phyloP scores from a whole-genome alignment of 257 asterid species.

The Agastache rugosa region DNA sequence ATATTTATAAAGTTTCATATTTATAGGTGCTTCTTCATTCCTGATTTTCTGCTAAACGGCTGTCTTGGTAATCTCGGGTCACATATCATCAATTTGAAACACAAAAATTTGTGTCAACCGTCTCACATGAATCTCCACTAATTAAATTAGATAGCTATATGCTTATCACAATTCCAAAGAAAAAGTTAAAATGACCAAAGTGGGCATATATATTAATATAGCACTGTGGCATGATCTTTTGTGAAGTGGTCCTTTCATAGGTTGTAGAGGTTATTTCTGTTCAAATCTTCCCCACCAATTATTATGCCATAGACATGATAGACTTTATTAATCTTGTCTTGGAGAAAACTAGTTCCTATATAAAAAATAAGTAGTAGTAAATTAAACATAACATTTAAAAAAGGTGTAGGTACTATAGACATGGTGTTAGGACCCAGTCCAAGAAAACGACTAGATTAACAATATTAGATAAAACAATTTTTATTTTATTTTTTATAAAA shows the following conservation, averaged over 20 bases:
- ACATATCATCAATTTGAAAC: no score
- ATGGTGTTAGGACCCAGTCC: neutral
- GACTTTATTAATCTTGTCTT: neutral
- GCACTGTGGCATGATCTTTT: neutral
- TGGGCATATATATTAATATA: neutral
- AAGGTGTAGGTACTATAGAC: neutral
- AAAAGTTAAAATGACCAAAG: constrained; percentile 5
- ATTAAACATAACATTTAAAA: neutral
- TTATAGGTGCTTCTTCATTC: no score
- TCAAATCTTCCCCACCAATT: neutral
- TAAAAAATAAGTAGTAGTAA: neutral
- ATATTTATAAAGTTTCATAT: no score
- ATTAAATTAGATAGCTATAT: no score
- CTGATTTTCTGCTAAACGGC: no score
- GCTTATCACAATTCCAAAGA: neutral
- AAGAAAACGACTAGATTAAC: neutral
- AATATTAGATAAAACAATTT: no score
- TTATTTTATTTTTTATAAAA: no score
- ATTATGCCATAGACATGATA: neutral
- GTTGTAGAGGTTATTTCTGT: neutral
- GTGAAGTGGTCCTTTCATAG: neutral
- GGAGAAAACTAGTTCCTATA: neutral
- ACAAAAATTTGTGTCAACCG: no score
- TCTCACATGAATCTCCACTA: no score
- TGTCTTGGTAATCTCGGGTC: no score